A percentile compares a stretch with the other conserved stretches of the same genome.
phyloP scores from a whole-genome alignment of 1,139 yeast species.

The Taphrina deformans region DNA sequence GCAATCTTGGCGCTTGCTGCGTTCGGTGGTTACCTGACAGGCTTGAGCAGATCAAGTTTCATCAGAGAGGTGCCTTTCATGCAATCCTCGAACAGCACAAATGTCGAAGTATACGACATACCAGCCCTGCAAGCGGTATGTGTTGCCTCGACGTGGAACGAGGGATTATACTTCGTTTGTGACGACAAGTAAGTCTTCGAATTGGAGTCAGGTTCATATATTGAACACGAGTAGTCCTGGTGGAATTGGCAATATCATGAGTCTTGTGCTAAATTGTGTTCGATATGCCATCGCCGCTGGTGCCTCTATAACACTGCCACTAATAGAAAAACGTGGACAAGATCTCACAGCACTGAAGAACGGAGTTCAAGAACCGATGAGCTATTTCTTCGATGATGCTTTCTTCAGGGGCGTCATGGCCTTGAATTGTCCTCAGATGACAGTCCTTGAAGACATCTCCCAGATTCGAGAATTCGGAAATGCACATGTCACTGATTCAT shows the following conservation, averaged over 20 bases:
- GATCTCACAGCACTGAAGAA: not conserved
- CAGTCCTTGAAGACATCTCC: not conserved
- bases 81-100: not conserved
- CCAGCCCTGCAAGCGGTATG: conserved; percentile 1
- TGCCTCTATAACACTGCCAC: not conserved
- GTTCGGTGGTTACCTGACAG: not conserved
- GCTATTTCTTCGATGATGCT: not conserved
- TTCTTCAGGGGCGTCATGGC: not conserved
- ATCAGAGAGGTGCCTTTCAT: not conserved
- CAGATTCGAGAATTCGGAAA: not conserved
- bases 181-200: not conserved
- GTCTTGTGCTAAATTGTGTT: not conserved
- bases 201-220: not conserved
- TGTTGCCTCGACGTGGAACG: not conserved
- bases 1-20: not conserved
- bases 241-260: not conserved
- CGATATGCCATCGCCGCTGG: conserved; percentile 4
- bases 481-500: not conserved
- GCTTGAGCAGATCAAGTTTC: not conserved
- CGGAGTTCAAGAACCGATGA: not conserved
- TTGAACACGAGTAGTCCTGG: not conserved
- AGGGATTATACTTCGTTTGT: not conserved
- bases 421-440: not conserved
- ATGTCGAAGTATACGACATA: not conserved
- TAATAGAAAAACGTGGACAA: not conserved